Base-by-base conservation (phyloP, 1,284 basidiomycete species). In the Sporisorium sorghi region DNA sequence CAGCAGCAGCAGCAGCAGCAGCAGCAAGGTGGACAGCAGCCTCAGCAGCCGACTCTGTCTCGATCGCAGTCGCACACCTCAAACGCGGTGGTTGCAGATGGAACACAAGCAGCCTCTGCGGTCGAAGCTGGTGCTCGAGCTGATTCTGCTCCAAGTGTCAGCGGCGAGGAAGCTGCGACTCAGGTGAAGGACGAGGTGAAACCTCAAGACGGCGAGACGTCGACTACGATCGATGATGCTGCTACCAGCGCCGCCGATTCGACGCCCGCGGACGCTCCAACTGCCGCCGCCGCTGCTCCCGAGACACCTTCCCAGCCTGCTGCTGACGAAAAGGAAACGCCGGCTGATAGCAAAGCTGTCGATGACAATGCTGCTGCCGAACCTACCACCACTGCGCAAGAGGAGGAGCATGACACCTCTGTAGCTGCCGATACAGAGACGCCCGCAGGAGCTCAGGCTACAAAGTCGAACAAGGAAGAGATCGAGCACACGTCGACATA, bases 51-150 rank as follows among this genome's bases (percentile, higher is more conserved):
- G 19, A 33, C 6, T 40, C 17, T 43, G 44, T 28, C 39, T 21
- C n/a, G 48, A 11, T 51, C 48, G 3, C 57, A 51, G 19, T 58
- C 57, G 30, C 42, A 50, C 19, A 42, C 37, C n/a, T 51, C 48
- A 17, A 53, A 24, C 12, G 21, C 9, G 26, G 43, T 40, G n/a
- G 39, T 30, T n/a, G 12, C 28, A 17, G 24, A 17, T 8, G 5
- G n/a, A n/a, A n/a, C n/a, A n/a, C n/a, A n/a, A n/a, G n/a, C n/a
- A n/a, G n/a, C n/a, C n/a, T n/a, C 46, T 19, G 28, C 19, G 21
- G 47, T 32, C 19, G 1, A 33, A 21, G 47, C 11, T 8, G 30
- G 19, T 5, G 47, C 4, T 3, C 44, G 30, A 26, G 43, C n/a
- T n/a, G n/a, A n/a, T n/a, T n/a, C n/a, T n/a, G n/a, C n/a, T n/a